phyloP scores from a whole-genome alignment of 75 land plant genomes.

The Adiantum capillusveneris region DNA sequence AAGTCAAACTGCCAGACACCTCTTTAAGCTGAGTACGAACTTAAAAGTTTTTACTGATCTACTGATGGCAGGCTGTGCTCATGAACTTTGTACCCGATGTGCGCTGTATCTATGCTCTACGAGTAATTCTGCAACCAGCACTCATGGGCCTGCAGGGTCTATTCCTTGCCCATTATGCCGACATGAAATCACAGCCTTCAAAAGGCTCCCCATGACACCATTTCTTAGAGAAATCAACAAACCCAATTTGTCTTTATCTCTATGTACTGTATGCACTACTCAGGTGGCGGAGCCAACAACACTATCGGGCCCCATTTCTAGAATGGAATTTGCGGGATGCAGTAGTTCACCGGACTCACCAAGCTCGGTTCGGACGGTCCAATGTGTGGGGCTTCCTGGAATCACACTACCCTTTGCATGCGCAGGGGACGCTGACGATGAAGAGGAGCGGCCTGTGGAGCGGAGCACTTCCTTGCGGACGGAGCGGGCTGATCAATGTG shows the following conservation, averaged over 20 bases:
- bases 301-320: slow-evolving; percentile 7
- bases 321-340: slow-evolving; percentile 1
- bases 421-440: not conserved
- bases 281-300: slow-evolving; percentile 34
- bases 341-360: not conserved
- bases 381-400: not conserved
- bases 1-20: too few relatives aligned
- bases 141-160: slow-evolving; percentile 64
- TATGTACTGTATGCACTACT: slow-evolving; percentile 63
- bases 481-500: not conserved
- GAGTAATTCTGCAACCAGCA: slow-evolving; percentile 30
- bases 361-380: not conserved
- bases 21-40: too few relatives aligned
- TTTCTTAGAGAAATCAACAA: slow-evolving; percentile 41
- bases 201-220: slow-evolving; percentile 46
- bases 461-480: not conserved
- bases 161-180: slow-evolving; percentile 91
- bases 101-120: slow-evolving; percentile 87
- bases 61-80: slow-evolving; percentile 74
- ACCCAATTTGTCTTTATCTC: slow-evolving; percentile 56
- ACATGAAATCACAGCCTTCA: slow-evolving; percentile 67
- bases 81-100: slow-evolving; percentile 88
- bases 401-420: slow-evolving; percentile 4
- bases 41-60: too few relatives aligned
- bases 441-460: not conserved